phyloP scores from a whole-genome alignment of 1,139 yeast genomes.

The Geotrichum klebahnii region DNA sequence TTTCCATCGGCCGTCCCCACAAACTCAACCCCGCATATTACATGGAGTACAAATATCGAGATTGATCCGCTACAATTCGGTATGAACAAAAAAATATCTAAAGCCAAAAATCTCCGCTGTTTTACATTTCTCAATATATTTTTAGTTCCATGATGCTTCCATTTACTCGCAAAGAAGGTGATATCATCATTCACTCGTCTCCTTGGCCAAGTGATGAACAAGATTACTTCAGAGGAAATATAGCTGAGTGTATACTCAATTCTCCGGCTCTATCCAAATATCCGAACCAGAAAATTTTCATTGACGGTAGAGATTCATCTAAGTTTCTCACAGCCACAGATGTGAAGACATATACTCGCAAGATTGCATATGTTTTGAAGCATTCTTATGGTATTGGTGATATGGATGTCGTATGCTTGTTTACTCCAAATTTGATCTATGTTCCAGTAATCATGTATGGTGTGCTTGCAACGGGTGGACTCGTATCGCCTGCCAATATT shows the following conservation, averaged over 20 bases:
- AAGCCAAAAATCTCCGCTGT: neutral
- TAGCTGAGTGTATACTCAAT: conserved; percentile 18
- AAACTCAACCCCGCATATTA: too few species aligned
- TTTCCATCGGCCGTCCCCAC: too few species aligned
- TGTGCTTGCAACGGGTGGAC: conserved; percentile 37
- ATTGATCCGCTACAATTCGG: too few species aligned
- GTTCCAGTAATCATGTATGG: conserved; percentile 36
- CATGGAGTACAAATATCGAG: too few species aligned
- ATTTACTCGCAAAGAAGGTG: conserved; percentile 12
- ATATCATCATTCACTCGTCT: conserved; percentile 17
- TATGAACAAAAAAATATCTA: too few species aligned
- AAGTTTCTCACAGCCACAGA: conserved; percentile 28
- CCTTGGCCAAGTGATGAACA: conserved; percentile 15
- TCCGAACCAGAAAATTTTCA: conserved; percentile 14
- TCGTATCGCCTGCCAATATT: conserved; percentile 40
- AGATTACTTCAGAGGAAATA: conserved; percentile 15
- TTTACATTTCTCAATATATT: neutral
- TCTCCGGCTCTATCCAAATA: conserved; percentile 9
- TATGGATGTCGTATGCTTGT: conserved; percentile 37
- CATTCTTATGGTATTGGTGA: conserved; percentile 28
- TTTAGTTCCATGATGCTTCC: neutral
- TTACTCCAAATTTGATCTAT: conserved; percentile 36
- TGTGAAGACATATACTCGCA: conserved; percentile 25
- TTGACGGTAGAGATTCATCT: conserved; percentile 18
- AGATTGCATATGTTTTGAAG: conserved; percentile 29